Base-by-base conservation (phyloP, 179 eudicot species). In the Monotropa hypopitys region DNA sequence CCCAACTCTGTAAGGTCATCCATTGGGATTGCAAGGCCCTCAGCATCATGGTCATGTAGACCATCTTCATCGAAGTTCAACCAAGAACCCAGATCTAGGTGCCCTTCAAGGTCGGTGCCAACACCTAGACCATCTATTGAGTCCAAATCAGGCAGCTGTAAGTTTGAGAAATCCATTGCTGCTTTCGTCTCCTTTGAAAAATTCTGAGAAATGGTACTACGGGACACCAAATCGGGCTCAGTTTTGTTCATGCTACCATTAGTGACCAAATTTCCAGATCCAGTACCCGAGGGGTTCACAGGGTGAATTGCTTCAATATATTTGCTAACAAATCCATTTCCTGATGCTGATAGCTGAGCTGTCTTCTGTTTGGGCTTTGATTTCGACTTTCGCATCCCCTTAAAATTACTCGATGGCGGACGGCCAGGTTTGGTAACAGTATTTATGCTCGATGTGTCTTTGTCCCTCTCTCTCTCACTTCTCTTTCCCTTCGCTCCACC, bases 21-120 rank as follows among this genome's bases (percentile, higher is more conserved):
- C 98, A 94, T 92, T 7, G 98, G 97, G 80, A 92, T 92, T 66
- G 84, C 91, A 72, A 90, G 97, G 38, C 97, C 97, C 76, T 78
- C 82, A 0, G 89, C 75, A 72, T 90, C 90, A 80, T 86, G 84
- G 62, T 90, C 97, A 81, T 85, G 91, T 74, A 87, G 77, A 26
- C 86, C 88, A 78, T 88, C 89, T n/a, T 87, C 94, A 18, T 94
- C 98, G 73, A 94, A 89, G 80, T 92, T 89, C 75, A 94, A 82
- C 91, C 92, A 92, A 81, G 92, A 83, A 83, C 80, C 80, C 32
- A 94, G 78, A 89, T 94, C 98, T 78, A 88, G 93, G 57, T 81
- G 85, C 9, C 85, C 92, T 28, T 80, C 93, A 15, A 88, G 85
- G 67, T 84, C 94, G 43, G 84, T 76, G 26, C 78, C 91, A 42